Base-by-base conservation (phyloP, 306 rosid species). In the Spatholobus suberectus region DNA sequence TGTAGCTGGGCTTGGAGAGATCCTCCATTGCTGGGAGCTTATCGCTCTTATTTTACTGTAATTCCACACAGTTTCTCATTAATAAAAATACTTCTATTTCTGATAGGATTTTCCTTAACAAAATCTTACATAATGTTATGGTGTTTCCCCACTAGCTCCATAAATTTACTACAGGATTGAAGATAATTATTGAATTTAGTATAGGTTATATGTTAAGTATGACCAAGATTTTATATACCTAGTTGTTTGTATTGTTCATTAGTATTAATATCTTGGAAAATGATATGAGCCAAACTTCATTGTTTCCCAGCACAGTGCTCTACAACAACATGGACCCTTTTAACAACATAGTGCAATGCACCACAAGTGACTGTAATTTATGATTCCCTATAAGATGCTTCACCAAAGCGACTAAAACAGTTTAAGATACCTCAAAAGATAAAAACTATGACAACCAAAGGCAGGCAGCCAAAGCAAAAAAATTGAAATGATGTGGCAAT, bases 121-220 rank as follows among this genome's bases (percentile, higher is more conserved):
- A n/a, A n/a, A 40, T 69, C 44, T 40, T 69, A 55, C 46, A 26
- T 70, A 55, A 18, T 70, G 76, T 47, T n/a, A 70, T 27, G 32
- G 9, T 52, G 15, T n/a, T 59, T 59, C 38, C 66, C 18, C 52
- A 18, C 38, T 44, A 13, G 73, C 41, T 71, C 47, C 20, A 14
- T 41, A 70, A 40, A 78, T 51, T 38, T 68, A 58, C 37, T 15
- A 41, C 43, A 11, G 8, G 18, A 13, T 57, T 57, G 4, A 57
- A 9, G 65, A 57, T 57, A 57, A 57, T 57, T 9, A 9, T 23
- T 21, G 5, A 57, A 57, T 57, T 57, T 8, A 57, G n/a, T 20
- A 57, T 55, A 68, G 32, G 49, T 70, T 70, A 67, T 35, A 29
- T 43, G 44, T 58, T 27, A 29, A 27, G 52, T 9, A 20, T 9